Conservation (phyloP, 257 asterid species). For the Solanum chmielewskii region DNA sequence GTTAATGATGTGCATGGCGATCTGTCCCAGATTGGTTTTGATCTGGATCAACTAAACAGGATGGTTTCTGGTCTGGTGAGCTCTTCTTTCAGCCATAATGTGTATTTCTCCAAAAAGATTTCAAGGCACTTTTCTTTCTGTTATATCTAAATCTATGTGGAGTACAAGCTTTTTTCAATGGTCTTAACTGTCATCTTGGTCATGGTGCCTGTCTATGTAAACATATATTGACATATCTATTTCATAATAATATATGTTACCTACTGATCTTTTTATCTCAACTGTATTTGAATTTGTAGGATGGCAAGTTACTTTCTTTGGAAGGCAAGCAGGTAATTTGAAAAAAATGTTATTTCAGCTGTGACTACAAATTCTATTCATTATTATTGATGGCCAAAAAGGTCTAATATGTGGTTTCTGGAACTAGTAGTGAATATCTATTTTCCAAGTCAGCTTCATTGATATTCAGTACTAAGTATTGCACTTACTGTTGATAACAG, state of each 20-base stretch:
- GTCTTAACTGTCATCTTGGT: background rate
- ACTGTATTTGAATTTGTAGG: slow-evolving; percentile 32
- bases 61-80: slow-evolving; percentile 71
- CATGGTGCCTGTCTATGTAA: background rate
- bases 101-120: background rate
- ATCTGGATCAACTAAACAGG: slow-evolving; percentile 41
- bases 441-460: background rate
- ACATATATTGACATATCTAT: background rate
- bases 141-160: background rate
- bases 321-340: slow-evolving; percentile 67
- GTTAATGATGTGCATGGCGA: slow-evolving; percentile 53
- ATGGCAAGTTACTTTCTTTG: slow-evolving; percentile 51
- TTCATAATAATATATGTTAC: background rate
- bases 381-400: background rate
- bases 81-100: background rate
- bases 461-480: background rate
- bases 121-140: background rate
- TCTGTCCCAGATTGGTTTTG: slow-evolving; percentile 44
- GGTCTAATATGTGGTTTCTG: background rate
- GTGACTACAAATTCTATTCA: background rate
- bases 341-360: background rate
- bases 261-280: background rate
- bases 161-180: background rate
- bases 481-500: slow-evolving; percentile 18
- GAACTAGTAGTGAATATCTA: background rate